phyloP scores from a whole-genome alignment of 495 filamentous ascomycete genomes.

The Neurospora sp. region DNA sequence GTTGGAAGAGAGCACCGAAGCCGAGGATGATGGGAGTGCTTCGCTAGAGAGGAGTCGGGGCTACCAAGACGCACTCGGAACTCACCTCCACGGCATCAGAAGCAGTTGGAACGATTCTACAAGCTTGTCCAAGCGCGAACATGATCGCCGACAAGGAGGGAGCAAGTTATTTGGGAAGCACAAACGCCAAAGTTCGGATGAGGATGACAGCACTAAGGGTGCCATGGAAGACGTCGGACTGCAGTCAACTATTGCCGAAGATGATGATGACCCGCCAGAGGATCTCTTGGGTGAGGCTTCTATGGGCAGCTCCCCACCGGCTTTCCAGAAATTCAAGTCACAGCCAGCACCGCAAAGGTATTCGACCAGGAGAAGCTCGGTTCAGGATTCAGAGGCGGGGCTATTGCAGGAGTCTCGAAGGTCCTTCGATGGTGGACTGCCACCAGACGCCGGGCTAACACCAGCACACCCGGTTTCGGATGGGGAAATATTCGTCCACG shows the following conservation, averaged over 20 bases:
- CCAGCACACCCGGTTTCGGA: conserved; percentile 20
- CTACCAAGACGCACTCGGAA: conserved; percentile 30
- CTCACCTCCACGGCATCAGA: conserved; percentile 43
- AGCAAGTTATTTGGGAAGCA: conserved; percentile 31
- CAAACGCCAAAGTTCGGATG: conserved; percentile 18
- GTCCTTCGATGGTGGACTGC: conserved; percentile 10
- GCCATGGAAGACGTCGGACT: conserved; percentile 84
- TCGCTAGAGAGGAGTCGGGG: conserved; percentile 50
- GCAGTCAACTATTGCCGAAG: conserved; percentile 49
- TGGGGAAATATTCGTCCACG: conserved; percentile 52
- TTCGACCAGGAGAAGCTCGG: conserved; percentile 15
- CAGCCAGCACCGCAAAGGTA: conserved; percentile 13
- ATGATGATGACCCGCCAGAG: conserved; percentile 48
- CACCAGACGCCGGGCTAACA: neutral
- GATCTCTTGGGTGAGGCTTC: conserved; percentile 45
- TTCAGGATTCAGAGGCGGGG: conserved; percentile 20
- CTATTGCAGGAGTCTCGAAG: conserved; percentile 10
- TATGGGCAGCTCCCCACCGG: conserved; percentile 63
- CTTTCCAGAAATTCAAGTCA: conserved; percentile 71
- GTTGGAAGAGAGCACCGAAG: conserved; percentile 71
- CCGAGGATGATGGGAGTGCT: conserved; percentile 55
- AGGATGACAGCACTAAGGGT: conserved; percentile 50
- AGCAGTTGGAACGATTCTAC: conserved; percentile 49
- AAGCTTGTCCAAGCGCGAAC: conserved; percentile 21
- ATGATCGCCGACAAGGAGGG: conserved; percentile 28